Evolutionary conservation across 1,284 basidiomycete species (phyloP).

Genomic region (Pseudozyma sp.): DNA sequence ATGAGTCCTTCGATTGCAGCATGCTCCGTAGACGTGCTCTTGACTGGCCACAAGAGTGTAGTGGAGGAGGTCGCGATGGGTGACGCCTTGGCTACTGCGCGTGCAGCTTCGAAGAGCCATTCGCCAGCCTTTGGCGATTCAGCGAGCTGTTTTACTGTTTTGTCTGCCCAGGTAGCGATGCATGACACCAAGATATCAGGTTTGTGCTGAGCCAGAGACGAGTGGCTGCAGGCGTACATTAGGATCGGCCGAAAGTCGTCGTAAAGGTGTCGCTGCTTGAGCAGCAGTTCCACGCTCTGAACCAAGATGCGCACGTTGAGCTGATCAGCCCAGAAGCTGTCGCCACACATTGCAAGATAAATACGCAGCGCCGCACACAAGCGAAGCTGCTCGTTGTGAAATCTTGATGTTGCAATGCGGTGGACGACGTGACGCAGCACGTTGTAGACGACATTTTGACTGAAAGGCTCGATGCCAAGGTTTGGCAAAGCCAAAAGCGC

Average conservation of each 20-base stretch:
- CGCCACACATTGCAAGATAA: constrained; percentile 49
- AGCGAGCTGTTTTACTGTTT: constrained; percentile 4
- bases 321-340: constrained; percentile 24
- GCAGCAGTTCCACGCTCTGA: constrained; percentile 76
- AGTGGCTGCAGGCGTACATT: constrained; percentile 36
- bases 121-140: constrained; percentile 1
- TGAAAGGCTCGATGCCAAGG: constrained; percentile 21
- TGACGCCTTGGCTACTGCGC: constrained; percentile 19
- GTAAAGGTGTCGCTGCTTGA: constrained; percentile 78
- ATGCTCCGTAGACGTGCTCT: constrained; percentile 11
- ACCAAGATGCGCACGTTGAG: constrained; percentile 72
- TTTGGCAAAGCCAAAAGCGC: constrained; percentile 13
- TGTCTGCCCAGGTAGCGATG: constrained; percentile 26
- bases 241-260: constrained; percentile 79
- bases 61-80: constrained; percentile 26
- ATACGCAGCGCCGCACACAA: constrained; percentile 77
- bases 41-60: constrained; percentile 30
- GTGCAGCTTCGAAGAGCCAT: constrained; percentile 32
- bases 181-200: constrained; percentile 27
- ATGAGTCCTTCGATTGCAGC: constrained; percentile 20
- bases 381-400: constrained; percentile 87
- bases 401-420: constrained; percentile 76
- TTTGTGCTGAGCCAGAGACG: constrained; percentile 4
- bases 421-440: constrained; percentile 76
- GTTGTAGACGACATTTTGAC: constrained; percentile 37